Evolutionary conservation across 2,329 filamentous ascomycete species (phyloP).

Genomic region (Thielaviopsis musarum): DNA sequence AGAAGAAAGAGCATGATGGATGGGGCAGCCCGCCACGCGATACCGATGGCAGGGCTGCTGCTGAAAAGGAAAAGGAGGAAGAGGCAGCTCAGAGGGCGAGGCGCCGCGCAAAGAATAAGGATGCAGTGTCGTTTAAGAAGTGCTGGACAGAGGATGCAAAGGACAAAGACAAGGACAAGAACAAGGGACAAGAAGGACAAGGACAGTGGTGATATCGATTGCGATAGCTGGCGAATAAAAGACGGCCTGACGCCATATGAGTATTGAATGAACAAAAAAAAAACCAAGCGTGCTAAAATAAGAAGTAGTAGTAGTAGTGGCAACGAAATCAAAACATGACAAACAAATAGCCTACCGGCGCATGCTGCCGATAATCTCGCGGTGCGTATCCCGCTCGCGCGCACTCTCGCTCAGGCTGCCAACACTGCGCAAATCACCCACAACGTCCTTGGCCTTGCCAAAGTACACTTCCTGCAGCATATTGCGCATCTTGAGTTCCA

Average conservation of each 20-base stretch:
- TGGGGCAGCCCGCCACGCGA: no score
- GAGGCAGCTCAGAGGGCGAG: no score
- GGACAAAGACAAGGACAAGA: neutral
- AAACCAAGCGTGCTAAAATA: neutral
- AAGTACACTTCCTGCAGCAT: conserved; percentile 98
- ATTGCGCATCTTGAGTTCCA: conserved; percentile 99
- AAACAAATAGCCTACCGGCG: conserved; percentile 10
- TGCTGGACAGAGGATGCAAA: neutral
- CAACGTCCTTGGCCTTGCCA: conserved; percentile 96
- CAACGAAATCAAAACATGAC: neutral
- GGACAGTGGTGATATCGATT: neutral
- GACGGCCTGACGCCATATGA: neutral
- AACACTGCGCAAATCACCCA: conserved; percentile 83
- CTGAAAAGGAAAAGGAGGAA: no score
- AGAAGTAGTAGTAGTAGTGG: neutral
- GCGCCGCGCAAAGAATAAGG: no score
- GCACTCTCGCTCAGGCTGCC: conserved; percentile 70
- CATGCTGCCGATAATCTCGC: conserved; percentile 65
- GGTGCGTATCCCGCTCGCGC: conserved; percentile 67
- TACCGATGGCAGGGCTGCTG: no score
- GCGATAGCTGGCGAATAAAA: neutral
- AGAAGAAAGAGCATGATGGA: no score
- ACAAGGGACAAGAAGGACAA: neutral
- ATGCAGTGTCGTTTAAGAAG: neutral
- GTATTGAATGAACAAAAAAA: neutral